Evolutionary conservation across 2,329 filamentous ascomycete species (phyloP).

Genomic region (Monilinia fructigena): DNA sequence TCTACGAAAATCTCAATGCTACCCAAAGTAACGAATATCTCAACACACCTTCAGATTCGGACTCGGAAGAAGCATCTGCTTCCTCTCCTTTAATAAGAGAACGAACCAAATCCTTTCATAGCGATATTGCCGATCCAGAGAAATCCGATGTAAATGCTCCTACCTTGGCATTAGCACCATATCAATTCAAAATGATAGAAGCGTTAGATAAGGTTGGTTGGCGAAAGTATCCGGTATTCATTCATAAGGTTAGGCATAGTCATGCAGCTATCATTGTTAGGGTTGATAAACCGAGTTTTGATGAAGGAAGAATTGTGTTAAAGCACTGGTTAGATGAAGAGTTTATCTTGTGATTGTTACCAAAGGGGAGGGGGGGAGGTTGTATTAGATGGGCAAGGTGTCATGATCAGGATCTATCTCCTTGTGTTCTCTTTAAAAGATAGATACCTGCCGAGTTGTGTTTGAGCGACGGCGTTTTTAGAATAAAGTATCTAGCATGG

Average conservation of each 20-base stretch:
- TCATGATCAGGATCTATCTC: not conserved
- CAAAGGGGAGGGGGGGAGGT: slow-evolving; percentile 6
- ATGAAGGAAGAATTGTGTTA: slow-evolving; percentile 75
- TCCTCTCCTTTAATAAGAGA: slow-evolving; percentile 27
- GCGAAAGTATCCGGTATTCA: slow-evolving; percentile 68
- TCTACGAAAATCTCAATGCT: slow-evolving; percentile 39
- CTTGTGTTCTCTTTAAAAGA: not conserved
- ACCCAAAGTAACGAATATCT: slow-evolving; percentile 65
- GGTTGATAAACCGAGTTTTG: slow-evolving; percentile 62
- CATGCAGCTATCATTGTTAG: slow-evolving; percentile 91
- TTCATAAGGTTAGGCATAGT: slow-evolving; percentile 73
- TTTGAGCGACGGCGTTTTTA: slow-evolving; percentile 19
- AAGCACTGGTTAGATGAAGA: slow-evolving; percentile 77
- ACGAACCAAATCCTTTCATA: slow-evolving; percentile 24
- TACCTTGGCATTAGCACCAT: slow-evolving; percentile 75
- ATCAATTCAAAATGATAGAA: slow-evolving; percentile 83
- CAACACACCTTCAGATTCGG: slow-evolving; percentile 53
- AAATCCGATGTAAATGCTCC: slow-evolving; percentile 40
- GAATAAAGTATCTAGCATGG: not conserved
- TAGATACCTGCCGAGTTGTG: slow-evolving; percentile 1
- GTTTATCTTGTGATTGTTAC: slow-evolving; percentile 49
- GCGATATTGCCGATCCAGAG: slow-evolving; percentile 24
- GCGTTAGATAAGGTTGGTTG: slow-evolving; percentile 66
- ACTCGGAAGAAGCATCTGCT: slow-evolving; percentile 39
- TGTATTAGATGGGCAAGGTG: not conserved